Base-by-base conservation (phyloP, 805 yeast genomes). In the Metschnikowia borealis region DNA sequence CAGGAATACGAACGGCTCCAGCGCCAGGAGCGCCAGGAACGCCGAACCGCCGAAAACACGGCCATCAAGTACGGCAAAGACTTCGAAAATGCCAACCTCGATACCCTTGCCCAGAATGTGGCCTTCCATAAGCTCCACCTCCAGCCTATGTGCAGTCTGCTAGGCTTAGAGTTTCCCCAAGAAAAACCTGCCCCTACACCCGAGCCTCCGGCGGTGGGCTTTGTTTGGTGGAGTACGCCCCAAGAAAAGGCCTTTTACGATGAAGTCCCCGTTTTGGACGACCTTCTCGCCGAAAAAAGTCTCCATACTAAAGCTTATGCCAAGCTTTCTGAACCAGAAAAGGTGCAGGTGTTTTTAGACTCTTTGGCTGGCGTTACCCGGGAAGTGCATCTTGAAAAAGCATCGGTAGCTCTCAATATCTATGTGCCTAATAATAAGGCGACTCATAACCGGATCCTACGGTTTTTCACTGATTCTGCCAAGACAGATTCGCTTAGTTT, bases 361-460 rank as follows among this genome's bases (percentile, higher is more conserved):
- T 68, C 65, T 5, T 64, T 82, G 37, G 79, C 78, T 47, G 60
- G 61, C 5, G 77, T 77, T 0, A 61, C 67, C 3, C 69, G 78
- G 1, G 79, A 73, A 7, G 70, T 74, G 43, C 83, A 77, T 17
- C 66, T 84, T 17, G 86, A 83, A 51, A 64, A 68, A 3, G 63
- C 78, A 5, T 78, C 76, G 1, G 52, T 62, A 14, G 72, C 70
- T 7, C 84, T 79, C 63, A 79, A 85, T 79, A 47, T 53, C 3
- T 55, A 65, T n/a, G 67, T 74, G 26, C 65, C 89, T 21, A 79
- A 84, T 61, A 87, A 87, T 60, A 88, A 85, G 63, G 90, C 94
- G 0, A 82, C 95, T 0, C 78, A 75, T 44, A 79, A 81, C 54
- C 72, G 89, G 55, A 61, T 90, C 6, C 60, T 80, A 44, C 78